These are phyloP conservation scores for Aphanomyces astaci DNA, from an alignment of 352 stramenopile species.

Conservation along the genomic window DNA sequence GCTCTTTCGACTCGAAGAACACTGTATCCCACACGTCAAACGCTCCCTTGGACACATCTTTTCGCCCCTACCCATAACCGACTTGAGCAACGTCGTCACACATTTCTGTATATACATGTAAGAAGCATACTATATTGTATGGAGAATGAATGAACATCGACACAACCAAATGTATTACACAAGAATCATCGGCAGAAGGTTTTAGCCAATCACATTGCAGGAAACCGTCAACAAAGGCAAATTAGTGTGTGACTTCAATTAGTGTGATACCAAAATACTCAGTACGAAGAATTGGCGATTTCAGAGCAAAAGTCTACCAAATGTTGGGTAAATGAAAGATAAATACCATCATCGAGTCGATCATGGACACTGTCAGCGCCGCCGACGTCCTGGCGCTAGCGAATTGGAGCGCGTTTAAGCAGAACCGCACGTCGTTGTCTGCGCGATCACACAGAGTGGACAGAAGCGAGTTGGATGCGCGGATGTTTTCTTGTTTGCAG, in stretches of 20 bases:
- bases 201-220: no score
- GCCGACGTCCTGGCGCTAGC: slow-evolving; percentile 48
- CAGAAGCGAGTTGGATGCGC: slow-evolving; percentile 50
- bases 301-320: no score
- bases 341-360: slow-evolving; percentile 21
- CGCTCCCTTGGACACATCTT: slow-evolving; percentile 22
- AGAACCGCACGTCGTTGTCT: slow-evolving; percentile 92
- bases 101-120: no score
- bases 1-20: slow-evolving; percentile 57
- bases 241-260: no score
- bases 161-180: no score
- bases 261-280: no score
- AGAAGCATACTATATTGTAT: no score
- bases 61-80: slow-evolving; percentile 5
- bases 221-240: no score
- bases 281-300: no score
- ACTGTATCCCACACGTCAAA: slow-evolving; percentile 66
- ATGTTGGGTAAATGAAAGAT: neutral
- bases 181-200: no score
- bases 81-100: no score
- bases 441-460: slow-evolving; percentile 47
- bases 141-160: no score
- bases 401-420: slow-evolving; percentile 95
- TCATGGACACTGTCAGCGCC: slow-evolving; percentile 26
- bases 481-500: slow-evolving; percentile 83